Evolutionary conservation across 1,284 basidiomycete species (phyloP).

Genomic region (Wallemia mellicola): DNA sequence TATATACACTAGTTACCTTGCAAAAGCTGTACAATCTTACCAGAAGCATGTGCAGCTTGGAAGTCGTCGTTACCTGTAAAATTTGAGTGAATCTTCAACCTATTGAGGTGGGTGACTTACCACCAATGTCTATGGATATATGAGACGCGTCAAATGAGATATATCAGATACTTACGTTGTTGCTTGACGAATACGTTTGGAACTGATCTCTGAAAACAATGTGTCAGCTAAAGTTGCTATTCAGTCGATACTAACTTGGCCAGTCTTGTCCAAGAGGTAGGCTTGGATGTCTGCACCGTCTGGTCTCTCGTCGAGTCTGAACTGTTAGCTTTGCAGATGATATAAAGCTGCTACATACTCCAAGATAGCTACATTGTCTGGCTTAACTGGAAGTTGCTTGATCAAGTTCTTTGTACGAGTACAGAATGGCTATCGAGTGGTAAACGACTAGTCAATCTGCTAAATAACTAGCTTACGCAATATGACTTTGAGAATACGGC

Average conservation of each 20-base stretch:
- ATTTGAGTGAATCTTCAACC: not conserved
- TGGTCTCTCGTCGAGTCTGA: slow-evolving; percentile 20
- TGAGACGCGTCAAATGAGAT: not conserved
- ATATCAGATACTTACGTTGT: slow-evolving; percentile 11
- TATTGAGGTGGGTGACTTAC: slow-evolving; percentile 9
- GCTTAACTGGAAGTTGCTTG: slow-evolving; percentile 18
- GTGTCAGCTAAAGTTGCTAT: not conserved
- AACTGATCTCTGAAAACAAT: slow-evolving; percentile 19
- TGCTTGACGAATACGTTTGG: slow-evolving; percentile 36
- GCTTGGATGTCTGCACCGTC: slow-evolving; percentile 29
- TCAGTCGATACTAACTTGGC: slow-evolving; percentile 14
- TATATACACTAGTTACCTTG: not conserved
- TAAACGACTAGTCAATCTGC: not conserved
- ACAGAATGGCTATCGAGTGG: slow-evolving; percentile 19
- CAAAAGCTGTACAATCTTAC: slow-evolving; percentile 16
- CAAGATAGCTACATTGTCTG: slow-evolving; percentile 21
- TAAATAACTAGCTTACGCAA: slow-evolving; percentile 13
- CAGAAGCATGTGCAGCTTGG: slow-evolving; percentile 13
- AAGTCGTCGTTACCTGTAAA: slow-evolving; percentile 20
- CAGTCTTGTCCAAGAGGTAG: slow-evolving; percentile 29
- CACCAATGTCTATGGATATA: slow-evolving; percentile 29
- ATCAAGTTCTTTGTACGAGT: slow-evolving; percentile 28
- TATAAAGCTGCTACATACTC: slow-evolving; percentile 19
- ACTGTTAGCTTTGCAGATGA: not conserved
- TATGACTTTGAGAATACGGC: slow-evolving; percentile 37